phyloP scores from a whole-genome alignment of 2,329 filamentous ascomycete species.

The Chaetomium strumarium region DNA sequence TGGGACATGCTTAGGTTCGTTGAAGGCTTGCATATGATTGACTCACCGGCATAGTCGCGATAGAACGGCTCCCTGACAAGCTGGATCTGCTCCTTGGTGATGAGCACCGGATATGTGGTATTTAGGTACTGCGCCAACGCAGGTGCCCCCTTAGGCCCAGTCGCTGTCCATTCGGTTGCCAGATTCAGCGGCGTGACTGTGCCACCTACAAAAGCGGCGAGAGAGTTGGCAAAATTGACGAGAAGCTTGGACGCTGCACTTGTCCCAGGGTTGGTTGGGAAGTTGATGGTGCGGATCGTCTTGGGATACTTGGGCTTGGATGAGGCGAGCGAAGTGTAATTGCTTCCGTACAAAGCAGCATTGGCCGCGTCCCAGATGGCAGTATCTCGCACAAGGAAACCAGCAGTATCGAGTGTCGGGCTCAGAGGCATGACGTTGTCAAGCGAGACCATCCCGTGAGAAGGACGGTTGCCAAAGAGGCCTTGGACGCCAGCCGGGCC shows the following conservation, averaged over 20 bases:
- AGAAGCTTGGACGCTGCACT: constrained; percentile 21
- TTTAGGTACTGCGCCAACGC: constrained; percentile 27
- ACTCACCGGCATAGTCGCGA: constrained; percentile 33
- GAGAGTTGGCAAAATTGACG: constrained; percentile 26
- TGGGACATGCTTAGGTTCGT: neutral
- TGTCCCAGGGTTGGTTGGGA: constrained; percentile 19
- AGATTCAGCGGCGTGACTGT: constrained; percentile 21
- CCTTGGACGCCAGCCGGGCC: constrained; percentile 39
- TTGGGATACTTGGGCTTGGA: constrained; percentile 27
- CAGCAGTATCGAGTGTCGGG: constrained; percentile 38
- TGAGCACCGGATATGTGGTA: constrained; percentile 33
- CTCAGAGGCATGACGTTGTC: constrained; percentile 40
- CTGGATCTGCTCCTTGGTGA: constrained; percentile 33
- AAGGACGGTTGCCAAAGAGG: constrained; percentile 41
- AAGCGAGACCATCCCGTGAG: constrained; percentile 35
- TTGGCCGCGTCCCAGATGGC: constrained; percentile 31
- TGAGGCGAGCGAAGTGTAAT: constrained; percentile 28
- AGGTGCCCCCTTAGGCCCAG: constrained; percentile 20
- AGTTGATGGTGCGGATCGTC: constrained; percentile 28
- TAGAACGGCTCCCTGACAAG: constrained; percentile 37
- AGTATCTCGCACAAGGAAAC: constrained; percentile 36
- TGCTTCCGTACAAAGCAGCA: constrained; percentile 17
- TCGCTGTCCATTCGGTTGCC: constrained; percentile 24
- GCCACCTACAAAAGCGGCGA: constrained; percentile 27
- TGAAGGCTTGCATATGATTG: neutral